A percentile compares a stretch with the other conserved stretches of the same genome.
Evolutionary conservation across 2,329 filamentous ascomycete genomes (phyloP).

Genomic region (Alternaria gaisen): DNA sequence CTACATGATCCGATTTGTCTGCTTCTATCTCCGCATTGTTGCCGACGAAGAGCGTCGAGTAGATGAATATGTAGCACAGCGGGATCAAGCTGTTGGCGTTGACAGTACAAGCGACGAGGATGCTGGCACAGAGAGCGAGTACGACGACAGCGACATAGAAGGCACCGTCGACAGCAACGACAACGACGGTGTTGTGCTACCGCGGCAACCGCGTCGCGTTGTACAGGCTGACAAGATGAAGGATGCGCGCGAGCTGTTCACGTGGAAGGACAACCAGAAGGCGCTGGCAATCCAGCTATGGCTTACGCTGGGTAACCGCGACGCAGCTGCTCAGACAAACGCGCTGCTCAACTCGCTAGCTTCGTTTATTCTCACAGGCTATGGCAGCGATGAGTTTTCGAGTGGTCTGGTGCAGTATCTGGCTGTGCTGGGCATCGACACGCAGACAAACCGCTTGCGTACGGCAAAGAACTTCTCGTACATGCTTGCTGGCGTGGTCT

Average conservation of each 20-base stretch:
- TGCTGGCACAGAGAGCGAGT: constrained; percentile 12
- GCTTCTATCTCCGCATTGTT: too few species aligned
- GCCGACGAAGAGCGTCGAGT: too few species aligned
- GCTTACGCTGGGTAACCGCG: constrained; percentile 6
- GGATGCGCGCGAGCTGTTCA: constrained; percentile 20
- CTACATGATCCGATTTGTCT: too few species aligned
- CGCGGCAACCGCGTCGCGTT: background rate
- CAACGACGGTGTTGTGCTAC: constrained; percentile 10
- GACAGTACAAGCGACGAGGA: too few species aligned
- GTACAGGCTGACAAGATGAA: constrained; percentile 12
- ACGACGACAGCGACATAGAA: constrained; percentile 10
- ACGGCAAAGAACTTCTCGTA: constrained; percentile 24
- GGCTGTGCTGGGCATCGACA: constrained; percentile 3
- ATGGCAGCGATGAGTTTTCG: background rate
- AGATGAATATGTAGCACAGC: too few species aligned
- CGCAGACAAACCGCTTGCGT: constrained; percentile 11
- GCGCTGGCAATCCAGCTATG: constrained; percentile 17
- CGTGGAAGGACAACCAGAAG: constrained; percentile 17
- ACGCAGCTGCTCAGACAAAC: constrained; percentile 6
- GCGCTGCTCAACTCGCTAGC: constrained; percentile 6
- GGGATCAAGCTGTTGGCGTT: too few species aligned
- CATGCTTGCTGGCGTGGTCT: constrained; percentile 26
- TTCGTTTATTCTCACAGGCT: constrained; percentile 11
- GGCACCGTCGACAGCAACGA: constrained; percentile 7
- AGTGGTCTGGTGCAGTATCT: constrained; percentile 5